A percentile compares a stretch with the other conserved stretches of the same genome.
Evolutionary conservation across 768 basidiomycete species (phyloP).

Genomic region (Epithele typhae): DNA sequence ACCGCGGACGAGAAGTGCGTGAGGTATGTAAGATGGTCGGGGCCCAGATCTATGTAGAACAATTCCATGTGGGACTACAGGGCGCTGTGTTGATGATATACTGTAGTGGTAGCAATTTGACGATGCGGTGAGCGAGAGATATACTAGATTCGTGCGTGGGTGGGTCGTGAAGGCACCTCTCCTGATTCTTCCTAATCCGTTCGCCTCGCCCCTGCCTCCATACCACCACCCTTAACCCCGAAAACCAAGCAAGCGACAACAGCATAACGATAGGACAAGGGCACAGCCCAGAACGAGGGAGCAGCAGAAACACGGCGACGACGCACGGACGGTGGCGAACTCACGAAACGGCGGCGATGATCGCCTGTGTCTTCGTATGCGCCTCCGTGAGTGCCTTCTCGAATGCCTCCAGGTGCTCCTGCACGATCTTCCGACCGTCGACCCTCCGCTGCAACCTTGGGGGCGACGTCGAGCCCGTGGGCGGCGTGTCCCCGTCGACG

Average conservation of each 20-base stretch:
- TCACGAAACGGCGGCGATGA: constrained; percentile 63
- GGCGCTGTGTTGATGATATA: constrained; percentile 4
- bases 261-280: constrained; percentile 10
- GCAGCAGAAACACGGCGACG: background rate
- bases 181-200: background rate
- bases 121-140: constrained; percentile 12
- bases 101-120: constrained; percentile 3
- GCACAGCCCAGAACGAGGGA: background rate
- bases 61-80: constrained; percentile 14
- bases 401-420: constrained; percentile 76
- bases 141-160: constrained; percentile 14
- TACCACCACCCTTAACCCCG: background rate
- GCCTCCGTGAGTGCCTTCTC: constrained; percentile 70
- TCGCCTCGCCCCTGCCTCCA: background rate
- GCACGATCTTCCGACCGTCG: constrained; percentile 69
- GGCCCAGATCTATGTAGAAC: constrained; percentile 17
- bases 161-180: background rate
- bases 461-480: constrained; percentile 22
- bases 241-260: constrained; percentile 12
- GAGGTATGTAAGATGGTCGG: no score
- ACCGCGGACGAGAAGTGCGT: no score
- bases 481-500: constrained; percentile 34
- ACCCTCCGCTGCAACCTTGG: constrained; percentile 38
- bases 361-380: constrained; percentile 70
- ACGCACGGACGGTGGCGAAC: background rate